Conservation (phyloP, 176 grass and related monocot genomes). For the Secale cereale region DNA sequence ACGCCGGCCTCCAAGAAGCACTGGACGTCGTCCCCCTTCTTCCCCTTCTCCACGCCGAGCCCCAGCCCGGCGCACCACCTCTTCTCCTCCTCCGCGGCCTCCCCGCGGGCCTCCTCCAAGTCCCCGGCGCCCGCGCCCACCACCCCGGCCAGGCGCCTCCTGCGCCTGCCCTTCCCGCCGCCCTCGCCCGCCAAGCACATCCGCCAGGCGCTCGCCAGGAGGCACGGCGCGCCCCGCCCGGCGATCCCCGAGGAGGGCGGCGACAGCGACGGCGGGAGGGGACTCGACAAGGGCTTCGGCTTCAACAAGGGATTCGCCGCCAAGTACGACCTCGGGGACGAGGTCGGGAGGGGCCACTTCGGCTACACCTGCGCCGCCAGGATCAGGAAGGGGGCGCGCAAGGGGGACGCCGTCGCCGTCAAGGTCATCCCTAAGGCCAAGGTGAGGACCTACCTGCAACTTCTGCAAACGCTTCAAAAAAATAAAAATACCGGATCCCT, state of each 20-base stretch:
- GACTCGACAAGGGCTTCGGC: conserved; percentile 47
- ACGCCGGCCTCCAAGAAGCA: conserved; percentile 14
- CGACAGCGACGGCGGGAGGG: not conserved
- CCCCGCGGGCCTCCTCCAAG: conserved; percentile 18
- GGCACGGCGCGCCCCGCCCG: conserved; percentile 31
- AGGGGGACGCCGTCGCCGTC: conserved; percentile 40
- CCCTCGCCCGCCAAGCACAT: conserved; percentile 62
- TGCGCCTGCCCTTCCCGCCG: conserved; percentile 42
- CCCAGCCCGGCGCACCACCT: conserved; percentile 60
- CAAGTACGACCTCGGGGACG: conserved; percentile 57
- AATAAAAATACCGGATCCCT: no score
- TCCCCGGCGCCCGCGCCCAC: not conserved
- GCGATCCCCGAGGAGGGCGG: conserved; percentile 34
- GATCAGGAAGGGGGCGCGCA: conserved; percentile 37
- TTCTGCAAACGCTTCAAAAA: not conserved
- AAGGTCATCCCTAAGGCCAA: conserved; percentile 86
- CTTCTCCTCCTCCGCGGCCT: conserved; percentile 42
- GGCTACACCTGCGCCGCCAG: conserved; percentile 46
- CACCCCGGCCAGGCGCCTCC: conserved; percentile 19
- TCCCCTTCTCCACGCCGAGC: conserved; percentile 31
- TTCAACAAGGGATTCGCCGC: conserved; percentile 56
- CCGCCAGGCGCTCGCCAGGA: conserved; percentile 52
- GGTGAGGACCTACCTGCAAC: conserved; percentile 18
- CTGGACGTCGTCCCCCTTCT: conserved; percentile 43
- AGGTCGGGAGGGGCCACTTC: conserved; percentile 53